A percentile compares a stretch with the other conserved stretches of the same genome.
Evolutionary conservation across 148 eudicot genomes (phyloP).

Genomic region (Persicaria tinctoria): DNA sequence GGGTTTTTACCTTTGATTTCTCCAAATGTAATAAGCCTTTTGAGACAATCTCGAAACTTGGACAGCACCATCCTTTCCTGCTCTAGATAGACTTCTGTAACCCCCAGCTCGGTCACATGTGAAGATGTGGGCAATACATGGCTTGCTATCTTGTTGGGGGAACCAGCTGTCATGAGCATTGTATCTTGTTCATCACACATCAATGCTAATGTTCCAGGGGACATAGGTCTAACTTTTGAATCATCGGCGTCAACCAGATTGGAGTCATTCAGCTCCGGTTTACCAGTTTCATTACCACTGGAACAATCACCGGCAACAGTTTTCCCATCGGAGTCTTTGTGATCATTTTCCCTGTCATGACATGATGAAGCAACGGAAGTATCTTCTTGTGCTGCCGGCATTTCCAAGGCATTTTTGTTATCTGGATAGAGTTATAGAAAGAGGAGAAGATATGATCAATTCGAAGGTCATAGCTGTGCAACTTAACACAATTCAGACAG

Average conservation of each 20-base stretch:
- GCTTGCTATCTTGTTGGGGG: slow-evolving; percentile 36
- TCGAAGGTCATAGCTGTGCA: not conserved
- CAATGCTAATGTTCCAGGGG: slow-evolving; percentile 71
- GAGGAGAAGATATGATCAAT: slow-evolving; percentile 6
- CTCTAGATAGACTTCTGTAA: slow-evolving; percentile 60
- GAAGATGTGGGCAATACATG: slow-evolving; percentile 28
- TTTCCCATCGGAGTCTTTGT: slow-evolving; percentile 32
- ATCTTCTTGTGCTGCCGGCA: slow-evolving; percentile 28
- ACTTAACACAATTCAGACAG: not conserved
- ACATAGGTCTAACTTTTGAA: slow-evolving; percentile 64
- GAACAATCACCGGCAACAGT: slow-evolving; percentile 27
- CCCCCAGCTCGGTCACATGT: slow-evolving; percentile 43
- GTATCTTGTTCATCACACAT: slow-evolving; percentile 83
- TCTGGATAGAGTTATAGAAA: slow-evolving; percentile 34
- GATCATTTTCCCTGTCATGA: slow-evolving; percentile 34
- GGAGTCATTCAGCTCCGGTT: slow-evolving; percentile 37
- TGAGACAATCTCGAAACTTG: slow-evolving; percentile 88
- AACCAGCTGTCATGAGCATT: slow-evolving; percentile 44
- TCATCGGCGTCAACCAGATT: slow-evolving; percentile 49
- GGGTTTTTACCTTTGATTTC: slow-evolving; percentile 59
- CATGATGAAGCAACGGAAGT: slow-evolving; percentile 34
- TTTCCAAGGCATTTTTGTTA: slow-evolving; percentile 40
- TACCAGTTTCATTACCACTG: slow-evolving; percentile 38
- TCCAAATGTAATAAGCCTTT: slow-evolving; percentile 74
- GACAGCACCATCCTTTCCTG: slow-evolving; percentile 79